Percentiles rank a stretch among this genome's conserved stretches.
Conservation (phyloP, 495 filamentous ascomycete species). For the Aspergillus avenaceus region DNA sequence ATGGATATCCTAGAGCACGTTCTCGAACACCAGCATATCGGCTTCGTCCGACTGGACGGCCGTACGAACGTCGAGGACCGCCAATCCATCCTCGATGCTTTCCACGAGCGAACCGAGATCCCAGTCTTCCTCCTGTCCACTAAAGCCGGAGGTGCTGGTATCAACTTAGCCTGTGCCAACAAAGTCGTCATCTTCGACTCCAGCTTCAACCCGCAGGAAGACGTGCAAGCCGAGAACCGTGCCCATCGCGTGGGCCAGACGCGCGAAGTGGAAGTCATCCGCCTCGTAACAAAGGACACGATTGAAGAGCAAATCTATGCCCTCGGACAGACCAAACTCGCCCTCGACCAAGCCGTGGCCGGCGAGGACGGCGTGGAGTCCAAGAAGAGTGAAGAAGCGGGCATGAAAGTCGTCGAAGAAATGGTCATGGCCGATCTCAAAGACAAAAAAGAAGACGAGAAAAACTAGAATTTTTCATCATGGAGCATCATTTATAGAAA, state of each 20-base stretch:
- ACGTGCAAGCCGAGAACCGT: conserved; percentile 93
- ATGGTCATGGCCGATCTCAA: conserved; percentile 50
- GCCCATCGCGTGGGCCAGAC: conserved; percentile 93
- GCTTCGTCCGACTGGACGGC: conserved; percentile 80
- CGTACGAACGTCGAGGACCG: conserved; percentile 77
- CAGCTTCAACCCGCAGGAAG: conserved; percentile 93
- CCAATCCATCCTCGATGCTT: conserved; percentile 78
- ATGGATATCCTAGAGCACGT: conserved; percentile 85
- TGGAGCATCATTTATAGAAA: neutral
- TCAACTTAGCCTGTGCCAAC: conserved; percentile 92
- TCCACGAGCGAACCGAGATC: conserved; percentile 70
- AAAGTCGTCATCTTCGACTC: conserved; percentile 97
- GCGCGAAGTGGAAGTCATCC: conserved; percentile 78
- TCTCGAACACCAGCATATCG: conserved; percentile 66
- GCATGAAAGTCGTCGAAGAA: conserved; percentile 58
- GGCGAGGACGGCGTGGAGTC: conserved; percentile 50
- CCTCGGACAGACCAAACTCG: conserved; percentile 84
- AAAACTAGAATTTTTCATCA: neutral
- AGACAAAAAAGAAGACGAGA: conserved; percentile 13
- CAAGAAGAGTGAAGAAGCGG: conserved; percentile 52
- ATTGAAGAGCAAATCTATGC: conserved; percentile 92
- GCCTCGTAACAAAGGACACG: conserved; percentile 76
- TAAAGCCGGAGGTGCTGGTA: conserved; percentile 88
- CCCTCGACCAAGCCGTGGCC: conserved; percentile 81
- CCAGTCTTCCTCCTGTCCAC: conserved; percentile 91